phyloP scores from a whole-genome alignment of 257 asterid genomes.

The Thymus quinquecostatus region DNA sequence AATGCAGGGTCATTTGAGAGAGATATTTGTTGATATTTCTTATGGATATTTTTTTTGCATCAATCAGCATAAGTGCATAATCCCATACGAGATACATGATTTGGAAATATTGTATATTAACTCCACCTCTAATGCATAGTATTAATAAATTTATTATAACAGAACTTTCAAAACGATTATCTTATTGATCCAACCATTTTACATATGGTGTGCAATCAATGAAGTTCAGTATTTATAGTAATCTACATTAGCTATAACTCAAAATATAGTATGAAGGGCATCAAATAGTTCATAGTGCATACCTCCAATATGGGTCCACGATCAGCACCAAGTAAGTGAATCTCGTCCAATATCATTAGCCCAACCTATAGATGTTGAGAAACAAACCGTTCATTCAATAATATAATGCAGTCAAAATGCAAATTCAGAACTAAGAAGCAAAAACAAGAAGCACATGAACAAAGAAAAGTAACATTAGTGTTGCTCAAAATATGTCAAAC shows the following conservation, averaged over 20 bases:
- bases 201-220: conserved; percentile 16
- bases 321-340: conserved; percentile 98
- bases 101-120: background rate
- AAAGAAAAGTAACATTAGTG: conserved; percentile 23
- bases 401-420: conserved; percentile 15
- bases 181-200: background rate
- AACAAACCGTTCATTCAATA: conserved; percentile 22
- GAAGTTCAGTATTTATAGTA: conserved; percentile 9
- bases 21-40: conserved; percentile 18
- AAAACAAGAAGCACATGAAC: conserved; percentile 14
- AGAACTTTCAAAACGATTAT: conserved; percentile 5
- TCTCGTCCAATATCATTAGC: conserved; percentile 93
- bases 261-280: conserved; percentile 4
- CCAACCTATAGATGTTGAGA: conserved; percentile 72
- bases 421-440: conserved; percentile 25
- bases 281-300: conserved; percentile 30
- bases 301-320: conserved; percentile 99
- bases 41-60: conserved; percentile 3
- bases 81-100: background rate
- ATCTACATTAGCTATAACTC: conserved; percentile 21
- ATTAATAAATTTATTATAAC: background rate
- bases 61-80: conserved; percentile 3
- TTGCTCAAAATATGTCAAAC: conserved; percentile 42
- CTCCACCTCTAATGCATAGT: conserved; percentile 16
- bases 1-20: background rate